Base-by-base conservation (phyloP, 2,329 filamentous ascomycete species). In the Xylaria sp. region DNA sequence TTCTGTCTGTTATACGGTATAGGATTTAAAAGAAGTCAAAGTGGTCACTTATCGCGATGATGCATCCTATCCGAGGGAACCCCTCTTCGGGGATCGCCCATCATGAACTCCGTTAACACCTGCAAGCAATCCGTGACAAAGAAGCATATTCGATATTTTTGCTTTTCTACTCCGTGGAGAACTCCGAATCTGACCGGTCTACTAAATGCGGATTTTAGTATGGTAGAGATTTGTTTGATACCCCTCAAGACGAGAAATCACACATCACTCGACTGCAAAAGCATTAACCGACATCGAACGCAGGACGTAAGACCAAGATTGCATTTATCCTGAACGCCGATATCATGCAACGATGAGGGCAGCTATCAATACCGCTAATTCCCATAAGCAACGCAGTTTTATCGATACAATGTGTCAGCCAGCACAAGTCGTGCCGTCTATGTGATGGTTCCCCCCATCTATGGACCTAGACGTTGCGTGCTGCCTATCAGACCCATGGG, bases 391-490 rank as follows among this genome's bases (percentile, higher is more conserved):
- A 54, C 30, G 23, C 51, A 37, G 50, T 55, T 30, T 30, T 63
- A 63, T 60, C 58, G 44, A 57, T 63, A 64, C 54, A 59, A 49
- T 54, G 48, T 56, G 59, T 56, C 58, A 48, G 59, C 59, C 49
- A 23, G 19, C 50, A 51, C 52, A 53, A 48, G 16, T 10, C 18
- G 50, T 13, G 37, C 11, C 47, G 8, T 58, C 39, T 46, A 53
- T 56, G 50, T 46, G n/a, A 51, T 52, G 23, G 3, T 30, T 19
- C 4, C 47, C 11, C 52, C 18, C n/a, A 34, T n/a, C 60, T 67
- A 92, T 54, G 88, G 82, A 1, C 90, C 89, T 49, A 92, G 76
- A 64, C 89, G 81, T 72, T 91, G 89, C 23, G 81, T 82, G 54
- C 79, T 81, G 16, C 83, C 85, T 50, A 89, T 78, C 60, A 89